These are phyloP conservation scores for Coemansia sp. DNA, from an alignment of 192 early-diverging fungal species.

Conservation along the genomic window DNA sequence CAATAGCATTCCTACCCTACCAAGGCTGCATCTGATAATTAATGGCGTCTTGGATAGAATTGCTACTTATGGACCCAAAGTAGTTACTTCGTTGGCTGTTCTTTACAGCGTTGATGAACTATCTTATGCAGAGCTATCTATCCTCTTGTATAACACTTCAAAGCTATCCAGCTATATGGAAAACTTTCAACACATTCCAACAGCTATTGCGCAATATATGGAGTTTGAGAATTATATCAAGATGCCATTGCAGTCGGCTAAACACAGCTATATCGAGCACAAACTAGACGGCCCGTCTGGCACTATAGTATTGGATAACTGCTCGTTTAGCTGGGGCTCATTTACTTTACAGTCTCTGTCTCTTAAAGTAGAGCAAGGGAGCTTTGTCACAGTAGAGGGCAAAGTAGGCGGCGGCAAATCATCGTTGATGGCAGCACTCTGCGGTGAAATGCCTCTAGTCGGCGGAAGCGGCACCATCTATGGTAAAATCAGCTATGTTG, in stretches of 20 bases:
- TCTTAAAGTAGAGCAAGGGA: conserved; percentile 19
- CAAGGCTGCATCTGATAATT: too few species aligned
- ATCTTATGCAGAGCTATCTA: background rate
- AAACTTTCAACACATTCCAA: background rate
- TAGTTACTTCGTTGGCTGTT: background rate
- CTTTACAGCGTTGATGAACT: background rate
- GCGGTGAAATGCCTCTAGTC: conserved; percentile 74
- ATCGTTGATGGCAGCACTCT: conserved; percentile 55
- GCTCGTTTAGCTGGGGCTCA: conserved; percentile 22
- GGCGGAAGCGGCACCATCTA: conserved; percentile 64
- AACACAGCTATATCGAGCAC: too few species aligned
- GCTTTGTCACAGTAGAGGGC: conserved; percentile 52
- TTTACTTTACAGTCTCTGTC: conserved; percentile 11
- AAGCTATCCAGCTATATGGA: background rate
- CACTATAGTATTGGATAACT: conserved; percentile 8
- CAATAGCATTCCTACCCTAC: too few species aligned
- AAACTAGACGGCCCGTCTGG: too few species aligned
- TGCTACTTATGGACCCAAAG: background rate
- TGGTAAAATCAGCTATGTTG: conserved; percentile 52
- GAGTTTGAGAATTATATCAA: background rate
- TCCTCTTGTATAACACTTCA: background rate
- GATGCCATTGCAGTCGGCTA: too few species aligned
- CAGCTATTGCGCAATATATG: background rate
- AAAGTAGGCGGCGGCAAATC: conserved; percentile 60
- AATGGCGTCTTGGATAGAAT: background rate